These are phyloP conservation scores for Chloranthus sessilifolius DNA, from an alignment of 164 flowering plant genomes.

Conservation along the genomic window DNA sequence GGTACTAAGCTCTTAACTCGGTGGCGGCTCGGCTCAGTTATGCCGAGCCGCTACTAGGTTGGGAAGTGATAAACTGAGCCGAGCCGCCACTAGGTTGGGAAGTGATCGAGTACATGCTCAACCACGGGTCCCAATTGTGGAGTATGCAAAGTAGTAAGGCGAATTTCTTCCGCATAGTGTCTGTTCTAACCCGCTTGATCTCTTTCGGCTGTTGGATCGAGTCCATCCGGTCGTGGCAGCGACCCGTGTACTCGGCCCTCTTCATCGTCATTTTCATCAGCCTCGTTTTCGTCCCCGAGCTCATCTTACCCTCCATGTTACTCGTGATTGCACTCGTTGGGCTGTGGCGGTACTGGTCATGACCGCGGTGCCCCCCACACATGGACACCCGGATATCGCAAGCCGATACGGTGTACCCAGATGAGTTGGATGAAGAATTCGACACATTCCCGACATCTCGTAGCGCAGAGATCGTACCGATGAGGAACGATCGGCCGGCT, in stretches of 20 bases:
- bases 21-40: slow-evolving; percentile 27
- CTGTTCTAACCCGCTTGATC: slow-evolving; percentile 21
- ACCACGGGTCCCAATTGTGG: slow-evolving; percentile 35
- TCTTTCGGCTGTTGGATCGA: slow-evolving; percentile 22
- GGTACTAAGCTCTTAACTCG: slow-evolving; percentile 34
- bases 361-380: slow-evolving; percentile 24
- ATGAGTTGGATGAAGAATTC: slow-evolving; percentile 32
- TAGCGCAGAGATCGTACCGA: slow-evolving; percentile 20
- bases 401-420: slow-evolving; percentile 19
- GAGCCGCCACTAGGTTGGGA: slow-evolving; percentile 79
- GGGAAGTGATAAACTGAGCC: slow-evolving; percentile 40
- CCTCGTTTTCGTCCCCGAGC: slow-evolving; percentile 16
- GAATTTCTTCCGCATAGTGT: slow-evolving; percentile 29
- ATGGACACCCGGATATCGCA: slow-evolving; percentile 28
- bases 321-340: slow-evolving; percentile 15
- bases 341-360: slow-evolving; percentile 17
- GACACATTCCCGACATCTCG: slow-evolving; percentile 28
- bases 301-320: slow-evolving; percentile 21
- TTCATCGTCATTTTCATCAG: slow-evolving; percentile 15
- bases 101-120: slow-evolving; percentile 48
- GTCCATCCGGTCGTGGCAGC: slow-evolving; percentile 26
- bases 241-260: slow-evolving; percentile 22
- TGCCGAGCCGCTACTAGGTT: slow-evolving; percentile 38
- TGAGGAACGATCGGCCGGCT: slow-evolving; percentile 29
- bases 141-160: slow-evolving; percentile 44